A percentile compares a stretch with the other conserved stretches of the same genome.
Conservation (phyloP, 2,329 filamentous ascomycete species). For the Claviceps pusilla region DNA sequence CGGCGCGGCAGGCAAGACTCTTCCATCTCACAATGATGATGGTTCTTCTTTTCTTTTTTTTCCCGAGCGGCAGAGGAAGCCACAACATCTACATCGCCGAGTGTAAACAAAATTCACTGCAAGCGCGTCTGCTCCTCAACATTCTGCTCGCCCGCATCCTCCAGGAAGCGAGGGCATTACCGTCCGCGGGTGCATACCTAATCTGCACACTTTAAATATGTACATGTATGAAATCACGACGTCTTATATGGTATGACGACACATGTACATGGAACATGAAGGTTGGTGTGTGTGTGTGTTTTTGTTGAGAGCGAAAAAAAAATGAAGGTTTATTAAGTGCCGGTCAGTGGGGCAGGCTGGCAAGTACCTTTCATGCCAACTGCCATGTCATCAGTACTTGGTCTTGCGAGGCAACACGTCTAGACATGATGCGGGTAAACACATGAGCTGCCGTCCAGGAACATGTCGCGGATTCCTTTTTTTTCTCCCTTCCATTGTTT, state of each 20-base stretch:
- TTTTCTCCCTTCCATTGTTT: too few relatives aligned
- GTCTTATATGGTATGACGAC: neutral
- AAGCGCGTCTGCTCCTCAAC: neutral
- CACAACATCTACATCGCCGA: too few relatives aligned
- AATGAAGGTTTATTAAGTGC: neutral
- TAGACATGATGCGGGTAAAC: neutral
- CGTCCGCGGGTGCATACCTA: neutral
- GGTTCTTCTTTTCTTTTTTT: too few relatives aligned
- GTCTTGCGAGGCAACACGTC: too few relatives aligned
- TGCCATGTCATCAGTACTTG: too few relatives aligned
- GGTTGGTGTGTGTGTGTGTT: neutral
- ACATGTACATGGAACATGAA: too few relatives aligned
- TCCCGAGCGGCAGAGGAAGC: neutral
- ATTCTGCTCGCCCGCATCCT: neutral
- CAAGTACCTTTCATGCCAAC: too few relatives aligned
- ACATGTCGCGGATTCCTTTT: neutral
- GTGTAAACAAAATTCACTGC: neutral
- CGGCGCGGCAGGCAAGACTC: too few relatives aligned
- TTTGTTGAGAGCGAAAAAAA: neutral
- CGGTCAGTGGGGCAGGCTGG: neutral
- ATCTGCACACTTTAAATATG: neutral
- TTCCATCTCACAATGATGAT: too few relatives aligned
- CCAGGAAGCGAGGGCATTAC: neutral
- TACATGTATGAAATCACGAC: neutral
- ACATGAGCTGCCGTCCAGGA: neutral